Percentiles rank a stretch among this genome's conserved stretches.
Evolutionary conservation across 2,329 filamentous ascomycete species (phyloP).

Genomic region (Diaporthe ilicicola): DNA sequence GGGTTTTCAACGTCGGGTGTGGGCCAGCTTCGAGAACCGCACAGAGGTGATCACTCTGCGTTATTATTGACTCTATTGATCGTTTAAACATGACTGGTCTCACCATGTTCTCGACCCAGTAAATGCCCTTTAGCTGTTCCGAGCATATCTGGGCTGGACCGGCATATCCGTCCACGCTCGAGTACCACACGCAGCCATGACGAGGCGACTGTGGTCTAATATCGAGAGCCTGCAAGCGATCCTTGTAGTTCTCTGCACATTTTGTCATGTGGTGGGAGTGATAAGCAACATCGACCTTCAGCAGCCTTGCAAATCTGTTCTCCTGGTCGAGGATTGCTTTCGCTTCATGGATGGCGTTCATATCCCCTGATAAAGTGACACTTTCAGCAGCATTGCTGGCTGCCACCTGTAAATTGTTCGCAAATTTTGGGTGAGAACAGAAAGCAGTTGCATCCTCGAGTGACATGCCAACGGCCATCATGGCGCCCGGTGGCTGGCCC

Average conservation of each 20-base stretch:
- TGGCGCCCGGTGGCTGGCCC: conserved; percentile 8
- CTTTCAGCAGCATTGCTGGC: conserved; percentile 25
- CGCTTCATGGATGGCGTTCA: conserved; percentile 39
- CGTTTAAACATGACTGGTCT: conserved; percentile 46
- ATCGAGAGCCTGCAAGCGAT: conserved; percentile 37
- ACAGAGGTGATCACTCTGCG: conserved; percentile 34
- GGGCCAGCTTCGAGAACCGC: conserved; percentile 46
- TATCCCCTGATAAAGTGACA: conserved; percentile 42
- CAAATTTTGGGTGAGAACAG: not conserved
- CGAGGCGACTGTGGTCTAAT: conserved; percentile 24
- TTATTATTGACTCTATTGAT: conserved; percentile 39
- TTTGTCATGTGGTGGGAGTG: conserved; percentile 49
- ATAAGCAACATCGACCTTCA: conserved; percentile 52
- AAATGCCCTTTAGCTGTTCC: conserved; percentile 37
- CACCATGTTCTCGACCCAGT: conserved; percentile 46
- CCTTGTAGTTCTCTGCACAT: not conserved
- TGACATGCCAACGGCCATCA: conserved; percentile 2
- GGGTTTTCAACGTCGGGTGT: conserved; percentile 45
- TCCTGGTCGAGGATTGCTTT: conserved; percentile 37
- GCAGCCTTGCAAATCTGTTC: conserved; percentile 40
- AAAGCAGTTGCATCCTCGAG: not conserved
- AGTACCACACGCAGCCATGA: conserved; percentile 36
- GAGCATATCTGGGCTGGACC: conserved; percentile 31
- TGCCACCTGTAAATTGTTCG: not conserved
- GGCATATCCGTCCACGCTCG: conserved; percentile 37